Conservation (phyloP, 495 filamentous ascomycete genomes). For the Penicillium cosmopolitanum region DNA sequence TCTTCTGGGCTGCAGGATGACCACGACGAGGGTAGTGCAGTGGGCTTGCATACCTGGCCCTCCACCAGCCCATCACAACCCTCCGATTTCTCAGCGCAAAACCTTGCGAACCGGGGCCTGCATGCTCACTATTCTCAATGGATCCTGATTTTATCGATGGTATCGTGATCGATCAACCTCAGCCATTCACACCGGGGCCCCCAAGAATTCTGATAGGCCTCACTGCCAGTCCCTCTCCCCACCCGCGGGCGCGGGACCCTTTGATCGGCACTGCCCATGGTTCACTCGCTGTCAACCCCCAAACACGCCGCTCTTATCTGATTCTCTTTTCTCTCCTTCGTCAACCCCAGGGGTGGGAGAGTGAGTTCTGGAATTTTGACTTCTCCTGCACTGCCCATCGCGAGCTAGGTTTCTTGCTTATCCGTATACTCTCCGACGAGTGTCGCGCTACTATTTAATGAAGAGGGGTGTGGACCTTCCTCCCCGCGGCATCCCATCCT, state of each 20-base stretch:
- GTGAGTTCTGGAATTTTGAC: too few species aligned
- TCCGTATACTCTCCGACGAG: background rate
- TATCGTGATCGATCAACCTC: conserved; percentile 17
- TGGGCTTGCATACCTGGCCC: background rate
- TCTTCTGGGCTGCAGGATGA: background rate
- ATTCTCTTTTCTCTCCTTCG: conserved; percentile 3
- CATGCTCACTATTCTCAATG: conserved; percentile 1
- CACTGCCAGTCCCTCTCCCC: conserved; percentile 6
- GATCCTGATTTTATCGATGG: background rate
- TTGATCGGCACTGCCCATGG: conserved; percentile 18
- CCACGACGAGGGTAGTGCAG: background rate
- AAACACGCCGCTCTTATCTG: conserved; percentile 15
- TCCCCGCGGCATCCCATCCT: background rate
- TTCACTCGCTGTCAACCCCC: conserved; percentile 12
- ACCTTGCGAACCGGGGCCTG: background rate
- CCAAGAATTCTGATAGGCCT: conserved; percentile 14
- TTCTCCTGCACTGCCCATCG: too few species aligned
- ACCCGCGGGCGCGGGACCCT: conserved; percentile 15
- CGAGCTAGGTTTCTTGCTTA: background rate
- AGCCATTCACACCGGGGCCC: conserved; percentile 6
- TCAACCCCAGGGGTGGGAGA: background rate
- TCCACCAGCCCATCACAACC: conserved; percentile 14
- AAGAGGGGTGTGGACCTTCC: background rate
- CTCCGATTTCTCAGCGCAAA: conserved; percentile 18
- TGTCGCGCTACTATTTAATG: background rate